Percentiles rank a stretch among this genome's conserved stretches.
Conservation (phyloP, 106 monocot species). For the Apostasia shenzhenica region DNA sequence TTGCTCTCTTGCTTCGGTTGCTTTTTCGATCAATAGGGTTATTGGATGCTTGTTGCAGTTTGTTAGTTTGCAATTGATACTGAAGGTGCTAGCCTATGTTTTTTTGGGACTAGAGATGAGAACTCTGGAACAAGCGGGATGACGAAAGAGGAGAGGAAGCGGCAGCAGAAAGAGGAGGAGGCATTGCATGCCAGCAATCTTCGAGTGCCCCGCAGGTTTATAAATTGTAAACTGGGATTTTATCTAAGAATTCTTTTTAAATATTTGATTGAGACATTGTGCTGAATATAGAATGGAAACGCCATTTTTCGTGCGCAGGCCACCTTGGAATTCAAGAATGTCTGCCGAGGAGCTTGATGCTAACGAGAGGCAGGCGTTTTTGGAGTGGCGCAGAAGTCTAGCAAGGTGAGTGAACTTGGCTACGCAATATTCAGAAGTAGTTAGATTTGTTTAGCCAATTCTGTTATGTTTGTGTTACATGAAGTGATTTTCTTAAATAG, state of each 20-base stretch:
- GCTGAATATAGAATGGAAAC: no score
- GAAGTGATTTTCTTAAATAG: no score
- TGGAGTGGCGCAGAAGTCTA: slow-evolving; percentile 69
- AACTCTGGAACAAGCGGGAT: slow-evolving; percentile 1
- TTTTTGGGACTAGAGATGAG: slow-evolving; percentile 32
- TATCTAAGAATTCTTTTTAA: neutral
- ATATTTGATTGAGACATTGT: no score
- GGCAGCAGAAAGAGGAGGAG: slow-evolving; percentile 57
- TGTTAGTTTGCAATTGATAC: neutral
- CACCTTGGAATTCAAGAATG: slow-evolving; percentile 69
- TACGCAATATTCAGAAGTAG: neutral
- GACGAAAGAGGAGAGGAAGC: slow-evolving; percentile 32
- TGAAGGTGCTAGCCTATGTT: neutral
- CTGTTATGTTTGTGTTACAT: no score
- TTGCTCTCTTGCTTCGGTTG: neutral
- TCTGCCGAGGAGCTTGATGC: slow-evolving; percentile 69
- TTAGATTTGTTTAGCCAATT: neutral
- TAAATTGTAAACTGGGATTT: neutral
- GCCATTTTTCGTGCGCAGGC: slow-evolving; percentile 33
- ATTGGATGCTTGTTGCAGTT: neutral
- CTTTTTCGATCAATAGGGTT: neutral
- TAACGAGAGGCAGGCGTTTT: slow-evolving; percentile 63
- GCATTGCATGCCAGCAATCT: slow-evolving; percentile 73
- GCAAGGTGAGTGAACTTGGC: slow-evolving; percentile 39
- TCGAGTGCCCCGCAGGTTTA: slow-evolving; percentile 73